phyloP scores from a whole-genome alignment of 1,139 yeast genomes.

The Pichia inconspicua region DNA sequence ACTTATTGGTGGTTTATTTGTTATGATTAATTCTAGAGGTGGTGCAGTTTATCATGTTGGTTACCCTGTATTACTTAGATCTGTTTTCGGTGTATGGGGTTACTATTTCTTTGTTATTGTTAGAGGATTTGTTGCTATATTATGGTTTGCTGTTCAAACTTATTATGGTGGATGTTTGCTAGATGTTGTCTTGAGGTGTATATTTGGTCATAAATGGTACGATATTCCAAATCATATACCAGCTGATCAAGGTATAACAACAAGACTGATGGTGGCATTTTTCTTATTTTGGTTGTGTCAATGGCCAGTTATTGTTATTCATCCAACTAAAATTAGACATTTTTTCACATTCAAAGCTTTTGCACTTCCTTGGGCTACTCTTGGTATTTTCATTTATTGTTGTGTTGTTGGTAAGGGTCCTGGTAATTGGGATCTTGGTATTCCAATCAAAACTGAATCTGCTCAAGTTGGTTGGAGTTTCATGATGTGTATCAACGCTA shows the following conservation, averaged over 20 bases:
- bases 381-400: conserved; percentile 32
- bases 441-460: conserved; percentile 26
- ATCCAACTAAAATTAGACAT: conserved; percentile 30
- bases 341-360: conserved; percentile 32
- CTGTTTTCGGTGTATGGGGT: conserved; percentile 25
- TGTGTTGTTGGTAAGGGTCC: conserved; percentile 30
- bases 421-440: conserved; percentile 31
- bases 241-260: conserved; percentile 31
- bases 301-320: conserved; percentile 29
- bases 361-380: conserved; percentile 35
- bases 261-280: conserved; percentile 36
- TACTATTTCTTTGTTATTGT: conserved; percentile 35
- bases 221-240: conserved; percentile 23
- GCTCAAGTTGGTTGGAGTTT: conserved; percentile 34
- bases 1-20: conserved; percentile 16
- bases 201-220: conserved; percentile 16
- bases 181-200: conserved; percentile 30
- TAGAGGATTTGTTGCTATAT: conserved; percentile 35
- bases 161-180: conserved; percentile 25
- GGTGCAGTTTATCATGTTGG: conserved; percentile 22
- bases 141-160: conserved; percentile 32
- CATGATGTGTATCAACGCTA: conserved; percentile 33
- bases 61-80: conserved; percentile 19
- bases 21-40: conserved; percentile 17
- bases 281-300: conserved; percentile 35